phyloP scores from a whole-genome alignment of 73 alveolate species.

The Paramecium tetraurelia region DNA sequence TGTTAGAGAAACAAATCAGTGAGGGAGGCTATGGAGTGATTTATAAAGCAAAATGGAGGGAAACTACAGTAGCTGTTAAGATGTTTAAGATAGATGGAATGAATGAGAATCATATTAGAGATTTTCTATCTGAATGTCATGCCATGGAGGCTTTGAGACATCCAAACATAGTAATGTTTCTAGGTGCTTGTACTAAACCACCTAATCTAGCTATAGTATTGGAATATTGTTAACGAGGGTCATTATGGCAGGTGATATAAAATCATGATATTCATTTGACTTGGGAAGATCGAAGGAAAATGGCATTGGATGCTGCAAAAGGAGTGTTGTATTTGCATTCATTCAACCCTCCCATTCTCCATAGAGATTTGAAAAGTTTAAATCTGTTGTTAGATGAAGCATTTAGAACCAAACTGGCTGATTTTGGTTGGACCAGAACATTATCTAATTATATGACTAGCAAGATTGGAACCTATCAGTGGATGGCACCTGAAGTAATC shows the following conservation, averaged over 20 bases:
- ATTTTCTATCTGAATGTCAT: conserved; percentile 94
- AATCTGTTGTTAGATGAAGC: conserved; percentile 96
- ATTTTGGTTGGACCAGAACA: conserved; percentile 98
- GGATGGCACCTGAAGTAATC: conserved; percentile 99
- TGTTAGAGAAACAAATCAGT: conserved; percentile 84
- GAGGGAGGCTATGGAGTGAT: conserved; percentile 98
- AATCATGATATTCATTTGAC: conserved; percentile 76
- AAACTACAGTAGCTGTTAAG: conserved; percentile 97
- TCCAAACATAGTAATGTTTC: conserved; percentile 94
- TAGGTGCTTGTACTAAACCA: conserved; percentile 94
- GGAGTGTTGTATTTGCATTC: conserved; percentile 97
- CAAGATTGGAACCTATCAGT: conserved; percentile 97
- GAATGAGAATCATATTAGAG: conserved; percentile 90
- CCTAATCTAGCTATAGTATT: conserved; percentile 93
- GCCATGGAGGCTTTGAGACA: conserved; percentile 97
- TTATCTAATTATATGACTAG: conserved; percentile 94
- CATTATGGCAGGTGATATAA: conserved; percentile 93
- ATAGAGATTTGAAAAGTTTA: conserved; percentile 96
- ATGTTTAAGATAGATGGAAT: conserved; percentile 91
- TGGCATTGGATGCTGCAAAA: conserved; percentile 95
- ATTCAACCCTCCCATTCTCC: conserved; percentile 93
- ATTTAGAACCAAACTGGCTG: conserved; percentile 95
- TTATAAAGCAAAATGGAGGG: conserved; percentile 94
- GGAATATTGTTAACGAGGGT: conserved; percentile 96
- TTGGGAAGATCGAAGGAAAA: conserved; percentile 94